A percentile compares a stretch with the other conserved stretches of the same genome.
phyloP scores from a whole-genome alignment of 2,329 filamentous ascomycete species.

The Cercospora nicotianae region DNA sequence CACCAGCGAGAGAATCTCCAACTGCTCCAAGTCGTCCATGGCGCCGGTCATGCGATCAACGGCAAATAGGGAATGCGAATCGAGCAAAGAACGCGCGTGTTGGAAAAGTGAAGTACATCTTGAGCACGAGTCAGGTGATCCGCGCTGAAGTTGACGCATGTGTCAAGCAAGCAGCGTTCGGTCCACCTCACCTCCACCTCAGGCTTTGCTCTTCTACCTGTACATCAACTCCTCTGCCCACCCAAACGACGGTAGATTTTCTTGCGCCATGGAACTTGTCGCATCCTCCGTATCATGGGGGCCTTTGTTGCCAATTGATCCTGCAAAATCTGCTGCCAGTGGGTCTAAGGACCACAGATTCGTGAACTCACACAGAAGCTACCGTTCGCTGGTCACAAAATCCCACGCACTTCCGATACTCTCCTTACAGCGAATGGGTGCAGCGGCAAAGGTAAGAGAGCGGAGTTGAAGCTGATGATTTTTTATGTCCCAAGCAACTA shows the following conservation, averaged over 20 bases:
- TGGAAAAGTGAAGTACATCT: not conserved
- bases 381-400: not conserved
- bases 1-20: conserved; percentile 91
- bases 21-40: conserved; percentile 89
- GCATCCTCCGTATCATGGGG: not conserved
- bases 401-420: not conserved
- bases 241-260: not conserved
- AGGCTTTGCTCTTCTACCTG: not conserved
- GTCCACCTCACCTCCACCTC: not conserved
- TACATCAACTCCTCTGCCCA: not conserved
- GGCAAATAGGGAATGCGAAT: not conserved
- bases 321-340: not conserved
- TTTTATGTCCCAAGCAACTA: not conserved
- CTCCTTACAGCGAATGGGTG: not conserved
- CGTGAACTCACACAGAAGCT: not conserved
- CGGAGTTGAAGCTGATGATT: not conserved
- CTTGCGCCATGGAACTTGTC: not conserved
- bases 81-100: not conserved
- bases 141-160: not conserved
- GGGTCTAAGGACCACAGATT: not conserved
- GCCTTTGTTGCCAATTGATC: not conserved
- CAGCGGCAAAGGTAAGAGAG: not conserved
- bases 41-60: not conserved
- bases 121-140: not conserved
- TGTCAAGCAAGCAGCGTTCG: not conserved